Conservation (phyloP, 164 flowering plant genomes). For the Liquidambar formosana region DNA sequence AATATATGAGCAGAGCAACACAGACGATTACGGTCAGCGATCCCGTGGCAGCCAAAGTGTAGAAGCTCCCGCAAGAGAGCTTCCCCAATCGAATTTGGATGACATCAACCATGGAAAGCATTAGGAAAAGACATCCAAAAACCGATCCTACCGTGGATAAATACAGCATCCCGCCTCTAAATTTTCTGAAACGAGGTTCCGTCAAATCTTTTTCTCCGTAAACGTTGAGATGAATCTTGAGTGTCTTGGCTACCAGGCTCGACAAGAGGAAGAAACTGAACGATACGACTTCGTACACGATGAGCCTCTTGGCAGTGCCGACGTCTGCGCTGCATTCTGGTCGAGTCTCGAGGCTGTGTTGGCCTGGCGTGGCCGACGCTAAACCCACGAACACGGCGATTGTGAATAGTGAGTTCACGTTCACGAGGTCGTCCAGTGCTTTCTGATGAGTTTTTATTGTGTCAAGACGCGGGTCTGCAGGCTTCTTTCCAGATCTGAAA, state of each 20-base stretch:
- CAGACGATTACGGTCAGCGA: neutral
- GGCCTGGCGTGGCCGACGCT: constrained; percentile 33
- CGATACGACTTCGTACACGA: constrained; percentile 16
- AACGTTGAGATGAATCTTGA: constrained; percentile 12
- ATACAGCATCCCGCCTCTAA: neutral
- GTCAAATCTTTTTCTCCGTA: too few relatives aligned
- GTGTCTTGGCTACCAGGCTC: constrained; percentile 22
- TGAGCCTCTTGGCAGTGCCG: constrained; percentile 2
- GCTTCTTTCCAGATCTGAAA: too few relatives aligned
- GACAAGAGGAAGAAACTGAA: constrained; percentile 21
- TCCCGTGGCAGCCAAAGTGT: neutral
- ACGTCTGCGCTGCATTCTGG: constrained; percentile 8
- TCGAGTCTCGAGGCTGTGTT: constrained; percentile 19
- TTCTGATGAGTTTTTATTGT: neutral
- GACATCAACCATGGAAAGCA: constrained; percentile 10
- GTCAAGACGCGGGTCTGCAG: too few relatives aligned
- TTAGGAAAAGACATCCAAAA: neutral
- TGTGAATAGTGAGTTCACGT: constrained; percentile 48
- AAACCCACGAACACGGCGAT: constrained; percentile 52
- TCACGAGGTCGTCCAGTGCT: constrained; percentile 52
- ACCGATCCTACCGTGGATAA: constrained; percentile 1
- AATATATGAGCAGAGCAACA: neutral
- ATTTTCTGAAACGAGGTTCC: too few relatives aligned
- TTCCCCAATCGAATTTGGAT: constrained; percentile 15
- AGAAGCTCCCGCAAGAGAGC: constrained; percentile 12